phyloP scores from a whole-genome alignment of 2,329 filamentous ascomycete species.

The Exophiala lecanii-corni region DNA sequence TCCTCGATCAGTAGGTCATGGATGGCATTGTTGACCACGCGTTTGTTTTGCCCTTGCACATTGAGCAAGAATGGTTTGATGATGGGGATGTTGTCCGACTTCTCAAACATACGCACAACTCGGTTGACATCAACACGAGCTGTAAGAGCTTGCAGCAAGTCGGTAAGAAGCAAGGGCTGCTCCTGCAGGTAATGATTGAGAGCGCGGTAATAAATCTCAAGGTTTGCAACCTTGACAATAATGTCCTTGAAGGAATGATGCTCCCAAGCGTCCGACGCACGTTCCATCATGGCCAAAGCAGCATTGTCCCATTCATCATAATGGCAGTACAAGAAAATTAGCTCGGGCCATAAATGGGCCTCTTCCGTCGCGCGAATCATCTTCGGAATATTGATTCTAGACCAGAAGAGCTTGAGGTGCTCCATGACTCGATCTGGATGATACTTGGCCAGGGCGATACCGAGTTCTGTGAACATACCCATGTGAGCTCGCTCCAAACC shows the following conservation, averaged over 20 bases:
- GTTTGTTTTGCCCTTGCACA: slow-evolving; percentile 96
- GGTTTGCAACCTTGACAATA: slow-evolving; percentile 91
- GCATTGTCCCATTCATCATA: slow-evolving; percentile 99
- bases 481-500: slow-evolving; percentile 89
- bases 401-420: slow-evolving; percentile 98
- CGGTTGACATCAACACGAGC: slow-evolving; percentile 94
- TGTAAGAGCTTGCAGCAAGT: slow-evolving; percentile 87
- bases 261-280: slow-evolving; percentile 95
- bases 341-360: slow-evolving; percentile 92
- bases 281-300: slow-evolving; percentile 95
- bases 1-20: slow-evolving; percentile 97
- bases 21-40: slow-evolving; percentile 94
- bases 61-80: slow-evolving; percentile 99
- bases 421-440: slow-evolving; percentile 96
- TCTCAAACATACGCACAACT: slow-evolving; percentile 98
- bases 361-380: slow-evolving; percentile 91
- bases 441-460: slow-evolving; percentile 88
- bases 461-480: slow-evolving; percentile 94
- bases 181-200: slow-evolving; percentile 97
- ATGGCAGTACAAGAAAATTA: slow-evolving; percentile 97
- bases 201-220: slow-evolving; percentile 98
- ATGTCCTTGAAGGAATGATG: slow-evolving; percentile 99
- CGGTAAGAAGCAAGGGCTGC: slow-evolving; percentile 91
- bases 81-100: slow-evolving; percentile 93
- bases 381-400: slow-evolving; percentile 94